Evolutionary conservation across 1,139 yeast genomes (phyloP), one percentile per base, ranked within the genome.

Genomic region (Saccharomyces pastorianus): DNA sequence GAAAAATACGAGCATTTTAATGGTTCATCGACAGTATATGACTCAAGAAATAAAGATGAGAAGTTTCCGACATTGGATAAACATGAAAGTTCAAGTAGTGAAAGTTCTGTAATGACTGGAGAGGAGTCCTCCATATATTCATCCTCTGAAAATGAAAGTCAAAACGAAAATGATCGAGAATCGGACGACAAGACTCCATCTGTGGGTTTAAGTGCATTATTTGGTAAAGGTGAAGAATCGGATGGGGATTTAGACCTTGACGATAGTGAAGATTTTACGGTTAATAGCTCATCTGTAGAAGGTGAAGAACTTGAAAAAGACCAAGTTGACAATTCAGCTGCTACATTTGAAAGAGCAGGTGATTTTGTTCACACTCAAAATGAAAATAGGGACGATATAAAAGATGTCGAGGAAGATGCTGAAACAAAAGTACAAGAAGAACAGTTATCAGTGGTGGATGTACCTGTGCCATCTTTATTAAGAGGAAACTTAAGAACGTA

Each of bases 401-500:
- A 55, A n/a, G 61, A 55, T 8, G 59, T 27, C 26, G 34, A 44
- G 14, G 31, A 46, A 27, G 20, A 46, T 13, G 25, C 11, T 7
- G 34, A 32, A 4, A 28, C 25, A 34, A 34, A 44, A 8, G 31
- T 14, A 13, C 17, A 26, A 17, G 34, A 44, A 14, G 46, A 42
- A 8, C 82, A 42, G 57, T 75, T 53, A 69, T 60, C 74, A 6
- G 89, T 86, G 17, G 80, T 81, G 38, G 90, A 85, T 67, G 93
- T 86, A 6, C 87, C 90, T 0, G 88, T 89, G 0, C 75, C 81
- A n/a, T 70, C 85, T 29, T 68, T 84, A n/a, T 71, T 88, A 32
- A 78, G 93, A 56, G 99, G 99, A 26, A 81, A 83, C 0, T 75
- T 95, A 51, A 83, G 99, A 68, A 91, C 84, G 6, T 95, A 95